These are phyloP conservation scores for Ophiostoma perfectum DNA, from an alignment of 2,329 filamentous ascomycete species.

Conservation along the genomic window DNA sequence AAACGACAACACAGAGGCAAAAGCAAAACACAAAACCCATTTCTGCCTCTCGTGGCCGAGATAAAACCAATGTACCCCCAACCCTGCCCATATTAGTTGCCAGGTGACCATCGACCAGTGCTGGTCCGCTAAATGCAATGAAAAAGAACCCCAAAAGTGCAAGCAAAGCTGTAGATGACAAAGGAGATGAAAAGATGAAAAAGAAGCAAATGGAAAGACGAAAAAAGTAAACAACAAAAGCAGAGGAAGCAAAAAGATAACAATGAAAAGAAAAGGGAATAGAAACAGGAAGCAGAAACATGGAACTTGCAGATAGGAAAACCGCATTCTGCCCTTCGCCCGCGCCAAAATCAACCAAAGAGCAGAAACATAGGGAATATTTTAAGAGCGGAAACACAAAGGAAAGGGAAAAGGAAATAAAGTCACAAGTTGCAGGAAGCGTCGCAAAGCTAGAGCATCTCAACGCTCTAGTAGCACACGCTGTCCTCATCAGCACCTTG, in stretches of 20 bases:
- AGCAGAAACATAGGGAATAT: constrained; percentile 22
- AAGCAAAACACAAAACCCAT: constrained; percentile 11
- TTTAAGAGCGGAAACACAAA: constrained; percentile 23
- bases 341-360: constrained; percentile 25
- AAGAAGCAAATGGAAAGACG: constrained; percentile 9
- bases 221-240: constrained; percentile 29
- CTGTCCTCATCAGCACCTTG: constrained; percentile 67
- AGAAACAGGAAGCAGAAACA: constrained; percentile 14
- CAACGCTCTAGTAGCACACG: constrained; percentile 52
- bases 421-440: constrained; percentile 25
- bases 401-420: constrained; percentile 31
- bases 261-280: constrained; percentile 22
- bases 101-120: constrained; percentile 37
- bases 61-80: constrained; percentile 34
- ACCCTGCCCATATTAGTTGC: constrained; percentile 42
- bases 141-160: constrained; percentile 20
- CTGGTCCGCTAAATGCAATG: constrained; percentile 29
- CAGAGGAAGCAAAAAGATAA: constrained; percentile 22
- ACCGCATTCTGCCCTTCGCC: constrained; percentile 20
- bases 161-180: constrained; percentile 11
- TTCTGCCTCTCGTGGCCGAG: constrained; percentile 21
- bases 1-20: constrained; percentile 5
- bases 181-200: constrained; percentile 13
- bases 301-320: too few relatives aligned
- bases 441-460: neutral